Base-by-base conservation (phyloP, 2,329 filamentous ascomycete genomes). In the Hysterium pulicare region DNA sequence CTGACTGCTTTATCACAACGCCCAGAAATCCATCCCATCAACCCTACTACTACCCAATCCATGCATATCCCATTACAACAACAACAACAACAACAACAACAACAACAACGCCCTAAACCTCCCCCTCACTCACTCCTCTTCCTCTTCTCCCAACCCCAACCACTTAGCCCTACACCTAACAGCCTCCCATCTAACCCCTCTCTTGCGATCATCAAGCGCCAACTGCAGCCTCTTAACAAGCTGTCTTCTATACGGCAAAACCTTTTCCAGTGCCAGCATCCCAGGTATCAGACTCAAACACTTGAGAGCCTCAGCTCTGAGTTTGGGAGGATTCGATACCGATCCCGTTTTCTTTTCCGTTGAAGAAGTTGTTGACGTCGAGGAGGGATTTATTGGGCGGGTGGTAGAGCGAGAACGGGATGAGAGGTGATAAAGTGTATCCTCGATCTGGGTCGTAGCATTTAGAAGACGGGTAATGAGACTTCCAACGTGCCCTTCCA, bases 201-300 rank as follows among this genome's bases (percentile, higher is more conserved):
- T 69, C 66, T 80, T 84, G 23, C 69, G 69, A 62, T 86, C 82
- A 67, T 86, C 82, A 49, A 86, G 57, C 20, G 77, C 74, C 13
- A 55, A 60, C 33, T 72, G 67, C 53, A 86, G 61, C 17, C 73
- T 71, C 55, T 76, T 76, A 36, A 82, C 68, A 7, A 85, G 80
- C 37, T 76, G 71, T 37, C 68, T 69, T 51, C 79, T 75, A 44
- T 79, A 77, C 7, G 77, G 75, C 15, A 85, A 57, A 6, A 85
- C 67, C 1, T 73, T 71, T 40, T 77, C 74, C 40, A 66, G 62
- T 43, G 69, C 71, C 28, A 79, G 51, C 47, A 71, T 68, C 22
- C 66, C 68, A 11, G 76, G 73, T 20, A 77, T 69, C 4, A 73
- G 58, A 8, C 64, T 62, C 19, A 79, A 50, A 53, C 75, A 78